A percentile compares a stretch with the other conserved stretches of the same genome.
Conservation (phyloP, 352 stramenopile species). For the Peronospora belbahrii region DNA sequence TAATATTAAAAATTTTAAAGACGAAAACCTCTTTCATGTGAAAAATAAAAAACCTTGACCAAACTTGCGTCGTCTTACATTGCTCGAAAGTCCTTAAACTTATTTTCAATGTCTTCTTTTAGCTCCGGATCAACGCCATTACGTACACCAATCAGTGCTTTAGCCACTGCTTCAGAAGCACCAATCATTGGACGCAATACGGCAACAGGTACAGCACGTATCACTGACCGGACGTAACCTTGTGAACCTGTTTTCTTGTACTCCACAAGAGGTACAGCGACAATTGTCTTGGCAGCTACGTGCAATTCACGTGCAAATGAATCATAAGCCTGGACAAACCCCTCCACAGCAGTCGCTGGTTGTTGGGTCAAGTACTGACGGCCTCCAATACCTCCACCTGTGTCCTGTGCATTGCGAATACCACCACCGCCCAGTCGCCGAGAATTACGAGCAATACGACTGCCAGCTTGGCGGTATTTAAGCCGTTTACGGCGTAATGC, state of each 20-base stretch:
- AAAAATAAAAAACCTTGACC: too few relatives aligned
- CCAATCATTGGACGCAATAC: conserved; percentile 85
- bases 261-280: conserved; percentile 83
- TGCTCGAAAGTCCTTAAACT: conserved; percentile 83
- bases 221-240: conserved; percentile 82
- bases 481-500: conserved; percentile 58
- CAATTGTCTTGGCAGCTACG: conserved; percentile 81
- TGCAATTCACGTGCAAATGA: conserved; percentile 78
- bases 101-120: conserved; percentile 88
- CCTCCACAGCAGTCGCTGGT: conserved; percentile 72
- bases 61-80: conserved; percentile 12
- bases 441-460: conserved; percentile 75
- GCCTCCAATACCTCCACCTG: conserved; percentile 63
- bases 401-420: conserved; percentile 66
- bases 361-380: conserved; percentile 78
- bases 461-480: conserved; percentile 71
- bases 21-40: too few relatives aligned
- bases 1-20: too few relatives aligned
- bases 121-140: conserved; percentile 84
- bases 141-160: conserved; percentile 79
- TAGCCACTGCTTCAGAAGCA: conserved; percentile 77
- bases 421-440: conserved; percentile 65
- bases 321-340: conserved; percentile 80
- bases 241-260: conserved; percentile 88
- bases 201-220: conserved; percentile 79